Evolutionary conservation across 2,329 filamentous ascomycete species (phyloP), one percentile per base, ranked within the genome.

Genomic region (Neopestalotiopsis sp.): DNA sequence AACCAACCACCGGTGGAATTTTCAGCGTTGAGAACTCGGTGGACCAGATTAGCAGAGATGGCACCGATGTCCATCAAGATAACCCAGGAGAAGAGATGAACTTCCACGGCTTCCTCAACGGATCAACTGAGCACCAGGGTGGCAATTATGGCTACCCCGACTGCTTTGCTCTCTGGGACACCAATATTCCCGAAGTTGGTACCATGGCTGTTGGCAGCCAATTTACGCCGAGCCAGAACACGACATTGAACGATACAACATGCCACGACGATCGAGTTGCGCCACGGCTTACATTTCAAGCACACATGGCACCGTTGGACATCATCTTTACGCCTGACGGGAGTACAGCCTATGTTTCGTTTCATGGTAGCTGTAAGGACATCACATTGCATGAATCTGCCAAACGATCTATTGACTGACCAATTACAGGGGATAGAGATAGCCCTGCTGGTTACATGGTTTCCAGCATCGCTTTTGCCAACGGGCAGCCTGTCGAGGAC

Each of bases 61-160:
- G 87, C 7, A 72, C 83, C 28, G 89, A 92, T 69, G 86, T 93
- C 63, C 89, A 92, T 73, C 77, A 88, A 70, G 84, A 92, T 74
- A 94, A 94, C 73, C 92, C 92, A 0, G 92, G 85, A 28, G 92
- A 94, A 76, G 90, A 94, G 79, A 79, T 94, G 77, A 94, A 94
- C 78, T 93, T 88, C 76, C 88, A 92, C 69, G 91, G 92, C 5
- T 84, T 84, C 17, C 85, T 83, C 0, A 65, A 73, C 28, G 65
- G 58, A 28, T 69, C 58, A 78, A 74, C 74, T 38, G 75, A 77
- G 17, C 12, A 61, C 38, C 68, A 69, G 69, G 79, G 76, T 38
- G 76, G 73, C 0, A 92, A 93, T 77, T 91, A 90, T 74, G 92
- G 92, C 45, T 94, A 93, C 75, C 92, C 92, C 1, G 79, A 84